Conservation (phyloP, 805 yeast species). For the Ogataea sp. region DNA sequence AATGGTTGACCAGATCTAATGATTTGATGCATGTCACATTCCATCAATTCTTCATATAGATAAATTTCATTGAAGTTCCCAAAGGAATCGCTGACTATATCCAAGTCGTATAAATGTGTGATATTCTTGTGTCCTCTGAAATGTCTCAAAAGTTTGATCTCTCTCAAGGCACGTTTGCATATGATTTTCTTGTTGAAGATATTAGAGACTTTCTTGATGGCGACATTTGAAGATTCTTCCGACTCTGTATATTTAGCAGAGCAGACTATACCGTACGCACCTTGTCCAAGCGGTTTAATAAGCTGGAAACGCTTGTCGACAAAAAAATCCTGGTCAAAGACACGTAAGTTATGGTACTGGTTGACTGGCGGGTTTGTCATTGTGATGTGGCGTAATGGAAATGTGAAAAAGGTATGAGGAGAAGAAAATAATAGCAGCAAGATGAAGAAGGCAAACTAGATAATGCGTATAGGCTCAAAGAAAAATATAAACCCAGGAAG, state of each 20-base stretch:
- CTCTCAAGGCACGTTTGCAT: slow-evolving; percentile 88
- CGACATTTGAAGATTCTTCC: slow-evolving; percentile 59
- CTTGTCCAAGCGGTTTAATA: slow-evolving; percentile 92
- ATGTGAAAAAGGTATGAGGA: too few relatives aligned
- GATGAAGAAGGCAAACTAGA: too few relatives aligned
- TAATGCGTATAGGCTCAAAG: too few relatives aligned
- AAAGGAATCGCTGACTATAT: slow-evolving; percentile 66
- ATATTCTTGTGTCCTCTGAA: slow-evolving; percentile 95
- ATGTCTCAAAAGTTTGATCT: slow-evolving; percentile 81
- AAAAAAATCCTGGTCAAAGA: slow-evolving; percentile 84
- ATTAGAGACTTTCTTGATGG: slow-evolving; percentile 93
- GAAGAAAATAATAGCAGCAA: too few relatives aligned
- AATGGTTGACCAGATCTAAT: slow-evolving; percentile 89
- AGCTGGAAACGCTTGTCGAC: slow-evolving; percentile 85
- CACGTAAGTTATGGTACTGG: slow-evolving; percentile 32
- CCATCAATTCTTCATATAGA: slow-evolving; percentile 94
- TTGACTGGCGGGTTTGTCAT: slow-evolving; percentile 4
- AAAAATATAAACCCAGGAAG: too few relatives aligned
- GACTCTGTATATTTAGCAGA: slow-evolving; percentile 77
- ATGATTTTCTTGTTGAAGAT: slow-evolving; percentile 85
- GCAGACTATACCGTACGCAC: slow-evolving; percentile 96
- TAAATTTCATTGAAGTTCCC: slow-evolving; percentile 85
- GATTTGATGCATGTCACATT: slow-evolving; percentile 97
- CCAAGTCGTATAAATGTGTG: slow-evolving; percentile 91
- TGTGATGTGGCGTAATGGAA: too few relatives aligned